Conservation (phyloP, 2,329 filamentous ascomycete species). For the Cercospora nicotianae region DNA sequence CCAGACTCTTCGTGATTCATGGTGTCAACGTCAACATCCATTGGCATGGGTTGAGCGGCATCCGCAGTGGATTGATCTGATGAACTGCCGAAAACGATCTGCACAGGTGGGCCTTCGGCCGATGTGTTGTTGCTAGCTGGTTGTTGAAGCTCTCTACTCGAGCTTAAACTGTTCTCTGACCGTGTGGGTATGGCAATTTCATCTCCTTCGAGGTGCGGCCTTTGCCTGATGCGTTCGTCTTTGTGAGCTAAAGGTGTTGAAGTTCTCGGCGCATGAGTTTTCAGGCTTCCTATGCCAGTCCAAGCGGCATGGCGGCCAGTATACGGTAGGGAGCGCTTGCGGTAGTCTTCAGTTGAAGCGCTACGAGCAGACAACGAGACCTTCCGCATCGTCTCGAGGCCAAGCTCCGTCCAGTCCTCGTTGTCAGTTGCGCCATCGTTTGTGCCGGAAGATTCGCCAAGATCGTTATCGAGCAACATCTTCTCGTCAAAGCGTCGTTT, state of each 20-base stretch:
- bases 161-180: not conserved
- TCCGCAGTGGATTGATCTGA: not conserved
- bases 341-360: constrained; percentile 31
- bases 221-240: not conserved
- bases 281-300: constrained; percentile 28
- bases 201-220: not conserved
- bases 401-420: constrained; percentile 91
- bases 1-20: not conserved
- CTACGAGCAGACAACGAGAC: constrained; percentile 47
- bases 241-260: too few relatives aligned
- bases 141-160: not conserved
- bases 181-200: not conserved
- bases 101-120: not conserved
- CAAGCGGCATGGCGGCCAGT: constrained; percentile 29
- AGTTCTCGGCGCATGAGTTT: not conserved
- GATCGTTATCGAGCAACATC: constrained; percentile 76
- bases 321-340: constrained; percentile 34
- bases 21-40: not conserved
- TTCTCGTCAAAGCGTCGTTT: constrained; percentile 48
- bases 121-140: not conserved
- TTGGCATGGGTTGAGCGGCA: not conserved
- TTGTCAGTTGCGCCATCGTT: constrained; percentile 78
- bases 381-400: constrained; percentile 77
- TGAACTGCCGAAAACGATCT: not conserved
- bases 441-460: constrained; percentile 24